Base-by-base conservation (phyloP, 2,329 filamentous ascomycete genomes). In the Fusarium papillatum region DNA sequence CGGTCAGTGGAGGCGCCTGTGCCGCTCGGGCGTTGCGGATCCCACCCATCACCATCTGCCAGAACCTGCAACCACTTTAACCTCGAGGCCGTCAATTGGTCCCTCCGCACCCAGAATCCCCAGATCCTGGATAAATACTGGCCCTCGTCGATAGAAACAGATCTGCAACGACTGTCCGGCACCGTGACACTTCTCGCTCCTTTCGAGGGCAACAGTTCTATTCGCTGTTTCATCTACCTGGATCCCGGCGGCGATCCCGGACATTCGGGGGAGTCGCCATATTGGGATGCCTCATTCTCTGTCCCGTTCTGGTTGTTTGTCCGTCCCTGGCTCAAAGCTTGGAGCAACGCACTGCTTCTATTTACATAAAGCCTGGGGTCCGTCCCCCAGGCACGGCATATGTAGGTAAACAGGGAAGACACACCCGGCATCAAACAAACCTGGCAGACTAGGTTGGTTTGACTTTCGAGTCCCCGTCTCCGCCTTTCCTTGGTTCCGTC, bases 331-430 rank as follows among this genome's bases (percentile, higher is more conserved):
- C 61, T 69, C 59, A 22, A 75, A 67, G 59, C 62, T 74, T 62
- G 59, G 62, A 71, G 64, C 73, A 71, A 57, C 70, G 46, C 64
- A 66, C 70, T 61, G 65, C 43, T 64, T 68, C 48, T 73, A 78
- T 72, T 76, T 78, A 74, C 70, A 68, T 72, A 75, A 63, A 74
- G 53, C 64, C 60, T 62, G 55, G 39, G 31, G 60, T 60, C 36
- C 68, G 31, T 41, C 63, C 55, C 74, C 65, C 31, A 43, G 65
- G 38, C 57, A 71, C 72, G 55, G 64, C 68, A 68, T 71, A 68
- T 71, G 66, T 71, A 68, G 69, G 66, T 66, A 66, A 72, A 50
- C 70, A 67, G 68, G 64, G 41, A 69, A 66, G 50, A 70, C 66
- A 48, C 43, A 41, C 26, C 43, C 22, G 55, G 41, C 38, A 38